Percentiles rank a stretch among this genome's conserved stretches.
Conservation (phyloP, 192 early-diverging fungal genomes). For the Coemansia sp. region DNA sequence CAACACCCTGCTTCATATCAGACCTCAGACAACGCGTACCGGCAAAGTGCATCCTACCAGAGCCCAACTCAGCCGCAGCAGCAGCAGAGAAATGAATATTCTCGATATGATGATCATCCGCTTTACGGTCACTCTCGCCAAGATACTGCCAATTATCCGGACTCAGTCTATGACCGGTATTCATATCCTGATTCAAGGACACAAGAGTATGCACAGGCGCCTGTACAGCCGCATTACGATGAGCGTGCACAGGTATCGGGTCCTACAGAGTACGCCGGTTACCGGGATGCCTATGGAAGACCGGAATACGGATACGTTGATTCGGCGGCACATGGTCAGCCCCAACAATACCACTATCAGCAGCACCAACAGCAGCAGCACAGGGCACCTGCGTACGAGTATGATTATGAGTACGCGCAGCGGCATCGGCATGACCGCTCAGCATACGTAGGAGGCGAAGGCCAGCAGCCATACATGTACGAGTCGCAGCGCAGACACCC, state of each 20-base stretch:
- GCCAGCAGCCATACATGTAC: constrained; percentile 14
- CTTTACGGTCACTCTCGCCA: constrained; percentile 23
- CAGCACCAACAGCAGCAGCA: constrained; percentile 8
- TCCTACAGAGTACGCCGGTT: constrained; percentile 30
- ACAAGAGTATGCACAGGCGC: constrained; percentile 5
- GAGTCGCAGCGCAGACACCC: constrained; percentile 16
- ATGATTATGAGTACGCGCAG: constrained; percentile 35
- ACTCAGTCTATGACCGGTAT: constrained; percentile 21
- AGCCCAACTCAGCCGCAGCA: constrained; percentile 11
- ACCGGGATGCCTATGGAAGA: constrained; percentile 32
- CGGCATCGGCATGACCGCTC: constrained; percentile 17
- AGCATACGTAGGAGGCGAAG: constrained; percentile 17
- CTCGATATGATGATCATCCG: constrained; percentile 29
- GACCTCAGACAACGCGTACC: constrained; percentile 20
- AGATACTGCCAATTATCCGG: constrained; percentile 14
- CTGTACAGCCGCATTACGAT: background rate
- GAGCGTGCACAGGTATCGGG: constrained; percentile 5
- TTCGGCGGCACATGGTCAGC: constrained; percentile 1
- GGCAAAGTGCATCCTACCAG: constrained; percentile 13
- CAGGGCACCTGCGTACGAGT: constrained; percentile 26
- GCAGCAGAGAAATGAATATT: constrained; percentile 15
- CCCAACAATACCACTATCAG: constrained; percentile 13
- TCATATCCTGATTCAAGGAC: constrained; percentile 15
- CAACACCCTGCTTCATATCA: constrained; percentile 17
- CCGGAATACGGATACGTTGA: constrained; percentile 35